Percentiles rank a stretch among this genome's conserved stretches.
Conservation (phyloP, 164 flowering plant species). For the Magnolia sinica region DNA sequence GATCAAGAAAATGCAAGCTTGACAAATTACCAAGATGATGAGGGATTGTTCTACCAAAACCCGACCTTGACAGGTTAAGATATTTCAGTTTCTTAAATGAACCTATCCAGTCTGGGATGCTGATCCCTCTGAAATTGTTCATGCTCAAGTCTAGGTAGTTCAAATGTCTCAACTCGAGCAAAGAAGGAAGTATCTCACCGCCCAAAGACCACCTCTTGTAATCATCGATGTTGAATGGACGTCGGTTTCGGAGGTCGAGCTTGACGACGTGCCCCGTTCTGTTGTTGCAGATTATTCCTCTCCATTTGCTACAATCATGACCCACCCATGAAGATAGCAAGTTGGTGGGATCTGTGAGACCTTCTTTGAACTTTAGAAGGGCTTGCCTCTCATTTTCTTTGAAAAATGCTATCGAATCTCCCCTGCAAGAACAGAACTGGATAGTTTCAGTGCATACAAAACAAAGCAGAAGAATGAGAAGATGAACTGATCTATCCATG, state of each 20-base stretch:
- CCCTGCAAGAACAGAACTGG: neutral
- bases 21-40: slow-evolving; percentile 17
- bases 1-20: slow-evolving; percentile 6
- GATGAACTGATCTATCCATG: too few species aligned
- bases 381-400: slow-evolving; percentile 4
- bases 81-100: slow-evolving; percentile 3
- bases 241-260: slow-evolving; percentile 5
- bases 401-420: neutral
- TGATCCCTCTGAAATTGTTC: slow-evolving; percentile 3
- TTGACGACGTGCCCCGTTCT: slow-evolving; percentile 8
- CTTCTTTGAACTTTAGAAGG: slow-evolving; percentile 4
- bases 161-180: slow-evolving; percentile 12
- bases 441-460: too few species aligned
- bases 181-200: slow-evolving; percentile 12
- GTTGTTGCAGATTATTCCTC: slow-evolving; percentile 9
- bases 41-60: slow-evolving; percentile 12
- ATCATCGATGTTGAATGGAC: neutral
- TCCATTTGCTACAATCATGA: slow-evolving; percentile 11
- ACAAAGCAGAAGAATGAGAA: too few species aligned
- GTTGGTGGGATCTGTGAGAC: neutral
- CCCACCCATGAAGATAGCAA: slow-evolving; percentile 9
- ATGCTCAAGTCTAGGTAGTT: slow-evolving; percentile 10
- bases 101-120: slow-evolving; percentile 14
- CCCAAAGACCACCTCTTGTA: neutral
- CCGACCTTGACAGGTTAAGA: slow-evolving; percentile 6